Evolutionary conservation across 192 early-diverging fungal species (phyloP).

Genomic region (Helicostylum pulchrum): DNA sequence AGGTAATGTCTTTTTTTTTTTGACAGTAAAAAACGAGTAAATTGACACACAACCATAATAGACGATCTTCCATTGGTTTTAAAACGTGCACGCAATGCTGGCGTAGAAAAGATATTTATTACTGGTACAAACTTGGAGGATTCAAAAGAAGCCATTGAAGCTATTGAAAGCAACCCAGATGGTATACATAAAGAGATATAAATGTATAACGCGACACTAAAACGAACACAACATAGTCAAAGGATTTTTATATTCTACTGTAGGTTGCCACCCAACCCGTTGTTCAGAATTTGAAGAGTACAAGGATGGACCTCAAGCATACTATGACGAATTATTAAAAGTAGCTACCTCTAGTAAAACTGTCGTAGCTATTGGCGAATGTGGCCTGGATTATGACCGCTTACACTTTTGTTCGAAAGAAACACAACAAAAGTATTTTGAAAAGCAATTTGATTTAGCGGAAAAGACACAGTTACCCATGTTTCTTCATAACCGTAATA

Average conservation of each 20-base stretch:
- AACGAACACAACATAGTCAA: background rate
- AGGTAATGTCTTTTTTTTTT: too few relatives aligned
- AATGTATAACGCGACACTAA: too few relatives aligned
- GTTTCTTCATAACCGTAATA: conserved; percentile 90
- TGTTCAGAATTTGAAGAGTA: conserved; percentile 66
- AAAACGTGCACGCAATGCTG: conserved; percentile 58
- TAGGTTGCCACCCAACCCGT: conserved; percentile 85
- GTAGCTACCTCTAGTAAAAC: conserved; percentile 41
- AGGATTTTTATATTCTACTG: conserved; percentile 66
- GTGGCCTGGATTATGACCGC: conserved; percentile 93
- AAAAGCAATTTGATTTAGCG: conserved; percentile 77
- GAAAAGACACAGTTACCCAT: conserved; percentile 75
- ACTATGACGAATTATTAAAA: conserved; percentile 52
- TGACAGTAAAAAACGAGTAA: background rate
- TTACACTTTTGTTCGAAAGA: conserved; percentile 78
- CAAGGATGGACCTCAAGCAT: conserved; percentile 56
- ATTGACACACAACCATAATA: conserved; percentile 1
- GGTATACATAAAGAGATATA: background rate
- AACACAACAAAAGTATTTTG: conserved; percentile 74
- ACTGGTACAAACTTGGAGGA: conserved; percentile 70
- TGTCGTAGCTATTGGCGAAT: conserved; percentile 93
- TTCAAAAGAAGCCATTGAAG: conserved; percentile 55
- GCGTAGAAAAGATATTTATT: conserved; percentile 78
- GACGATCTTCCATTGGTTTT: conserved; percentile 69
- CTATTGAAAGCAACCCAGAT: conserved; percentile 36